Base-by-base conservation (phyloP, 1,284 basidiomycete genomes). In the Cutaneotrichosporon dermatis region DNA sequence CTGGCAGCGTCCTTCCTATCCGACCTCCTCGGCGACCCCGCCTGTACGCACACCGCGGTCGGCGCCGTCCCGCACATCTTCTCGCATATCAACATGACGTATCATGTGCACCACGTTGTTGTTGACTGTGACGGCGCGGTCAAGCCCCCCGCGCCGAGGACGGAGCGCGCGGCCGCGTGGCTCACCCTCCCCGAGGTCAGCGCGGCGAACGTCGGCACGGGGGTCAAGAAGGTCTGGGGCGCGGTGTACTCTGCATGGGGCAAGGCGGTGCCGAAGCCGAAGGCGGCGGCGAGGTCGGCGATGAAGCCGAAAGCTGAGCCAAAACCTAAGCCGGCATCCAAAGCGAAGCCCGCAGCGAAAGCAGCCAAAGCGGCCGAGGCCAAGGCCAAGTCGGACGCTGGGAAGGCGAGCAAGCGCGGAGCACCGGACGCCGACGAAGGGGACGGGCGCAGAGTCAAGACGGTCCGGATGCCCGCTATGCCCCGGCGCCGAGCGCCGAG, bases 21-120 rank as follows among this genome's bases (percentile, higher is more conserved):
- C 5, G n/a, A 45, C 4, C 39, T 60, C 3, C 39, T 60, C 1
- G 51, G 33, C 4, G 46, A 55, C 39, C 35, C 15, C 12, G 43
- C 13, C 8, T 34, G 16, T 11, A 16, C 13, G 6, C 58, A 58
- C 42, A 4, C n/a, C 0, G 16, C 41, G 5, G 16, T 52, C 46
- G 51, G 39, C 8, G 11, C 59, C 2, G 59, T 95, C 39, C 66
- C 86, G 1, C 93, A 96, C 71, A 80, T 92, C 55, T 97, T 96
- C 78, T 90, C 88, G 2, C 93, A 98, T 74, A 89, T 96, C 71
- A 85, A 83, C 69, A 91, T 95, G 80, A 92, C 88, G 8, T 96
- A 95, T 78, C 85, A 89, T 66, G 83, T 88, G 33, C 65, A 71
- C 12, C 73, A 75, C 55, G 57, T 75, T 9, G 52, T 66, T 12